Evolutionary conservation across 129 eudicot genomes (phyloP).

Genomic region (Centrapalus pauciflorus): DNA sequence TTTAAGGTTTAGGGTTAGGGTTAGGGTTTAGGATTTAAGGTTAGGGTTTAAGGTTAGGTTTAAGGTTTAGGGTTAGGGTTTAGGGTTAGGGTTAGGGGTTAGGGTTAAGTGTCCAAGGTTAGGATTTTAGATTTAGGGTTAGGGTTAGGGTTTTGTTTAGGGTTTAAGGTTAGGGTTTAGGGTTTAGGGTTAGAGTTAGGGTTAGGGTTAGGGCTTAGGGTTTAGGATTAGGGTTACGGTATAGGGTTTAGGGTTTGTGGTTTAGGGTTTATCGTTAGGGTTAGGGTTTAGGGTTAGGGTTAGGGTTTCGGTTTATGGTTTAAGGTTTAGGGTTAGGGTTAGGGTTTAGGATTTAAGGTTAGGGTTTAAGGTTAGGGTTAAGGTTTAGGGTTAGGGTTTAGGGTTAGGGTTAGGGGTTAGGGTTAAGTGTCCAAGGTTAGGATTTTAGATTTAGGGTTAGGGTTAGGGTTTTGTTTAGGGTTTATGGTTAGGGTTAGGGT

Average conservation of each 20-base stretch:
- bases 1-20: conserved; percentile 18
- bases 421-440: conserved; percentile 16
- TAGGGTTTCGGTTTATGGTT: conserved; percentile 3
- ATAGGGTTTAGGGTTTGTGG: no score
- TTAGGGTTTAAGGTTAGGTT: no score
- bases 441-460: conserved; percentile 11
- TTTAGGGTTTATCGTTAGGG: no score
- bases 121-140: conserved; percentile 17
- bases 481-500: conserved; percentile 18
- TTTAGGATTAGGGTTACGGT: no score
- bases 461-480: conserved; percentile 23
- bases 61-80: conserved; percentile 6
- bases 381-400: conserved; percentile 14
- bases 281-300: not conserved
- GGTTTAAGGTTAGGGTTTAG: no score
- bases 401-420: conserved; percentile 16
- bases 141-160: no score
- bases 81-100: conserved; percentile 27
- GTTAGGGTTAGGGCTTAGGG: no score
- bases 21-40: conserved; percentile 12
- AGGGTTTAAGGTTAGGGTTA: no score
- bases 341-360: conserved; percentile 7
- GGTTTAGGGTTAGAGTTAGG: no score
- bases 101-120: conserved; percentile 13
- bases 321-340: not conserved